These are phyloP conservation scores for Fusarium oxysporum DNA, from an alignment of 2,329 filamentous ascomycete species.

Conservation along the genomic window DNA sequence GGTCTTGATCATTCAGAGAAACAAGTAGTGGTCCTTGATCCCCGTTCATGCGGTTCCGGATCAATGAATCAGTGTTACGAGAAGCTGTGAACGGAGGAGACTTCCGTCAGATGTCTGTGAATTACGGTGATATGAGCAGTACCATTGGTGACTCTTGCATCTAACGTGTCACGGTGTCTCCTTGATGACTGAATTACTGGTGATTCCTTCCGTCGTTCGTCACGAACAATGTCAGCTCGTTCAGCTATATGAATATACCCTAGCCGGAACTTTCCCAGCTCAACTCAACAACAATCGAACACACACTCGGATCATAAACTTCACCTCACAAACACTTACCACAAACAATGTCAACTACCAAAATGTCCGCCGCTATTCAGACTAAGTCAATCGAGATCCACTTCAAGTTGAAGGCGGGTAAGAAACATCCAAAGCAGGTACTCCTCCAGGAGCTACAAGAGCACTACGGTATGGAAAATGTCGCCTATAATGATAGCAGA, in stretches of 20 bases:
- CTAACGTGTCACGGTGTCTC: too few species aligned
- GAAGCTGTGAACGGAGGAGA: not conserved
- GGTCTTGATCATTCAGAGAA: rapidly evolving
- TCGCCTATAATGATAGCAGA: too few species aligned
- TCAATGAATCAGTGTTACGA: rapidly evolving
- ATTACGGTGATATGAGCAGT: rapidly evolving
- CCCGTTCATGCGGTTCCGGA: rapidly evolving
- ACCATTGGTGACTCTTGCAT: not conserved
- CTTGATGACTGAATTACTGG: rapidly evolving
- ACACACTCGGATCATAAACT: not conserved
- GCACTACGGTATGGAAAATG: not conserved
- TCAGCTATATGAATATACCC: not conserved
- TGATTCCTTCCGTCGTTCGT: too few species aligned
- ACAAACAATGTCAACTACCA: not conserved
- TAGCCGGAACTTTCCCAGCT: not conserved
- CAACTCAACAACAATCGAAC: not conserved
- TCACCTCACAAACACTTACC: not conserved
- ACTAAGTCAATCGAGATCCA: not conserved
- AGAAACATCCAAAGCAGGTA: not conserved
- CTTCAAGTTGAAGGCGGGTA: not conserved
- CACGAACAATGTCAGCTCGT: not conserved
- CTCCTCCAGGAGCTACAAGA: not conserved
- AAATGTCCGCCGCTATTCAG: not conserved
- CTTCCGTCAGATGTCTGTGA: not conserved
- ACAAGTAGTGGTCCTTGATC: not conserved